A percentile compares a stretch with the other conserved stretches of the same genome.
Evolutionary conservation across 306 rosid species (phyloP).

Genomic region (Styphnolobium japonicum): DNA sequence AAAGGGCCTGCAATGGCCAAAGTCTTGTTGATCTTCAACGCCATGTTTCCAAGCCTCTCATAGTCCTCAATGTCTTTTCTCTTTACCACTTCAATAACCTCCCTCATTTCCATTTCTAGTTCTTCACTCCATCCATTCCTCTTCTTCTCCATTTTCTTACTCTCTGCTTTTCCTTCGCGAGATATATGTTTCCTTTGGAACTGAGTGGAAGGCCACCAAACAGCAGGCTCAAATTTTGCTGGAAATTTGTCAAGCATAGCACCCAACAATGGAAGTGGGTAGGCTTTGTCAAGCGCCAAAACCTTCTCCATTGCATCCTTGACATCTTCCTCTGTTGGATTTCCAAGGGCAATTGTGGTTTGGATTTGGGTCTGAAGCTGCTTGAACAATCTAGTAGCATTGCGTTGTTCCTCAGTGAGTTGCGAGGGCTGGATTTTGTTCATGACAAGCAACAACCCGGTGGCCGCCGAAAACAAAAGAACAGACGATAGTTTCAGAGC

Average conservation of each 20-base stretch:
- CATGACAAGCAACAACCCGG: conserved; percentile 55
- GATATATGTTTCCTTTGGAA: neutral
- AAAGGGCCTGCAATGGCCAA: conserved; percentile 72
- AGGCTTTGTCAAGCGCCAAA: conserved; percentile 70
- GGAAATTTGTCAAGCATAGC: conserved; percentile 82
- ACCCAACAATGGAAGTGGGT: conserved; percentile 79
- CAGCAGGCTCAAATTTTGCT: conserved; percentile 50
- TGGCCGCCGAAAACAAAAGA: conserved; percentile 59
- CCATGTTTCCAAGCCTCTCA: conserved; percentile 60
- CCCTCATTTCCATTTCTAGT: conserved; percentile 55
- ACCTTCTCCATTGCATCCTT: conserved; percentile 47
- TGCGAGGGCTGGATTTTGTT: conserved; percentile 87
- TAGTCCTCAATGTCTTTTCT: conserved; percentile 65
- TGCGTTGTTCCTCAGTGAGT: conserved; percentile 79
- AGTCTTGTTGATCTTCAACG: conserved; percentile 53
- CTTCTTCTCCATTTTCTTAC: neutral
- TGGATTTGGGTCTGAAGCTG: conserved; percentile 44
- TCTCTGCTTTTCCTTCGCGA: neutral
- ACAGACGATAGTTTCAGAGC: conserved; percentile 58
- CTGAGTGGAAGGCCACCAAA: conserved; percentile 69
- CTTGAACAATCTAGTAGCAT: conserved; percentile 61
- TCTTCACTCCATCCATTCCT: conserved; percentile 63
- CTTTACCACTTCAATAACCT: conserved; percentile 48
- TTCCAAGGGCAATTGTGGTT: conserved; percentile 32
- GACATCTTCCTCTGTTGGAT: conserved; percentile 43